phyloP scores from a whole-genome alignment of 116 monocot species.

The Dioscorea cayenensis region DNA sequence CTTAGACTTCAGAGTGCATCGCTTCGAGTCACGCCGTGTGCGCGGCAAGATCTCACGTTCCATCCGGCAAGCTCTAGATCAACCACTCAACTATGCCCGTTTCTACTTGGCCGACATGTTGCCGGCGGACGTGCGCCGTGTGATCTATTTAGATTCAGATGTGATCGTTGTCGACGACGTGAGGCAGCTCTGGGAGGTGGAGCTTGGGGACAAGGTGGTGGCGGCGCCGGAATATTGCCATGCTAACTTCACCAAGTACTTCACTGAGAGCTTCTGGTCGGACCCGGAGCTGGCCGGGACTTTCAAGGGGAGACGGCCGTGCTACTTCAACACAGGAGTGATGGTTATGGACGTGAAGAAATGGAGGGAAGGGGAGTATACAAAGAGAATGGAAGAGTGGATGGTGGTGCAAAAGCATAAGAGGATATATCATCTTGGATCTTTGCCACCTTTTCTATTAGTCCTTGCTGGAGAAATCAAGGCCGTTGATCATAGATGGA shows the following conservation, averaged over 20 bases:
- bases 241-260: slow-evolving; percentile 80
- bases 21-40: slow-evolving; percentile 18
- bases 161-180: slow-evolving; percentile 8
- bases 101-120: slow-evolving; percentile 10
- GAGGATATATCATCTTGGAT: slow-evolving; percentile 7
- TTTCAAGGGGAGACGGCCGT: slow-evolving; percentile 3
- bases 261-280: slow-evolving; percentile 47
- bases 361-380: background rate
- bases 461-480: slow-evolving; percentile 2
- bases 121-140: background rate
- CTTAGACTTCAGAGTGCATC: slow-evolving; percentile 18
- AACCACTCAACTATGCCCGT: slow-evolving; percentile 9
- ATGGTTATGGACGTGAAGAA: slow-evolving; percentile 7
- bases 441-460: slow-evolving; percentile 3
- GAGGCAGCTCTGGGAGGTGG: slow-evolving; percentile 1
- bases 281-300: background rate
- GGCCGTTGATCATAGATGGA: slow-evolving; percentile 6
- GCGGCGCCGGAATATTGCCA: slow-evolving; percentile 75
- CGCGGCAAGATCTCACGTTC: slow-evolving; percentile 12
- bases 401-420: slow-evolving; percentile 6
- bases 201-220: slow-evolving; percentile 7
- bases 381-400: slow-evolving; percentile 7
- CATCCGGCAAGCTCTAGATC: slow-evolving; percentile 9
- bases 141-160: slow-evolving; percentile 3
- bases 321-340: slow-evolving; percentile 4